phyloP scores from a whole-genome alignment of 441 rosid species.

The Corymbia calophylla region DNA sequence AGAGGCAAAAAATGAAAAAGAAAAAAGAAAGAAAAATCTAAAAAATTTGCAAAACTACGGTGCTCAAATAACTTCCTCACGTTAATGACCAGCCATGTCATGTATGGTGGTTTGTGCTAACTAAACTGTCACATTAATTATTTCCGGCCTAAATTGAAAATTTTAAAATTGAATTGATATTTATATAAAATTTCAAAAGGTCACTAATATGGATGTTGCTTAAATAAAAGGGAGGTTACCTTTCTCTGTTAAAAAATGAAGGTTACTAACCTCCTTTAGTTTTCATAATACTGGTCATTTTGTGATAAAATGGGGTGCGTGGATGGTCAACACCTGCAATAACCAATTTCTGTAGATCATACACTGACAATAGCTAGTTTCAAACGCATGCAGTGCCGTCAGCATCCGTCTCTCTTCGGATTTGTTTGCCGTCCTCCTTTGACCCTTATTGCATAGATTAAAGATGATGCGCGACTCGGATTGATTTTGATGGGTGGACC shows the following conservation, averaged over 20 bases:
- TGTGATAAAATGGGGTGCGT: background rate
- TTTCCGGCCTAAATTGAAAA: background rate
- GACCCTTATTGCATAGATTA: no score
- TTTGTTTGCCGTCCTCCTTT: no score
- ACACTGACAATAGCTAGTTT: background rate
- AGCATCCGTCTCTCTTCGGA: background rate
- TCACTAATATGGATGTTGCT: background rate
- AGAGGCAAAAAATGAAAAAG: background rate
- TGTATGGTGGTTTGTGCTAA: background rate
- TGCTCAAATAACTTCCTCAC: background rate
- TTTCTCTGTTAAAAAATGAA: background rate
- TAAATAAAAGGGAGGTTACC: background rate
- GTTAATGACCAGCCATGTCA: background rate
- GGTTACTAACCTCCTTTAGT: no score
- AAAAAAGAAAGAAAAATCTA: background rate
- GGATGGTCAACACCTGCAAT: background rate
- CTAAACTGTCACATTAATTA: accelerated
- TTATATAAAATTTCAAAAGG: background rate
- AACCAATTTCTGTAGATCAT: background rate
- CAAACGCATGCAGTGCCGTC: background rate
- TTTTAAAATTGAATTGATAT: background rate
- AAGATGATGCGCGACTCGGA: no score
- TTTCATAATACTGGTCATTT: background rate
- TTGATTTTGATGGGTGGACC: background rate
- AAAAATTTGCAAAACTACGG: background rate